Conservation (phyloP, 1,139 yeast genomes). For the Lodderomyces theae region DNA sequence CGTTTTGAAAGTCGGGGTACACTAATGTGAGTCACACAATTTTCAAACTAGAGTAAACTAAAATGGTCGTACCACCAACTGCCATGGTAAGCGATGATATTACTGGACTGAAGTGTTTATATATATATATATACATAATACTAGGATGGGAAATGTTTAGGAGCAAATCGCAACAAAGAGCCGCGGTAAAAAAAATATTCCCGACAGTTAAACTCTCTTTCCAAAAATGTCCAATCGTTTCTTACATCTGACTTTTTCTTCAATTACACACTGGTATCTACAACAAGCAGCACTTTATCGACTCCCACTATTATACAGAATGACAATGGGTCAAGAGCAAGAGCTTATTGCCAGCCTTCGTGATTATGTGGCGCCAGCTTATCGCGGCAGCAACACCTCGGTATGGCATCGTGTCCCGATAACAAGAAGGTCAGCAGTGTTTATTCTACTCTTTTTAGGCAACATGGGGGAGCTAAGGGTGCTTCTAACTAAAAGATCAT, state of each 20-base stretch:
- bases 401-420: slow-evolving; percentile 61
- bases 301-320: slow-evolving; percentile 7
- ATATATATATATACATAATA: too few species aligned
- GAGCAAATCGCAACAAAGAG: neutral
- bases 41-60: too few species aligned
- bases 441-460: slow-evolving; percentile 69
- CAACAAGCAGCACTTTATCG: neutral
- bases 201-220: neutral
- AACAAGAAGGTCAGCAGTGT: slow-evolving; percentile 71
- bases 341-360: slow-evolving; percentile 22
- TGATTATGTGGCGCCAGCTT: slow-evolving; percentile 23
- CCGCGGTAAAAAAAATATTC: neutral
- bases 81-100: too few species aligned
- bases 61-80: too few species aligned
- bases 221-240: neutral
- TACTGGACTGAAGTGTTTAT: too few species aligned
- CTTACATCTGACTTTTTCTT: slow-evolving; percentile 1
- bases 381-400: slow-evolving; percentile 32
- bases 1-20: too few species aligned
- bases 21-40: too few species aligned
- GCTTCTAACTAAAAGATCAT: slow-evolving; percentile 71
- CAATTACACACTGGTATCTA: neutral
- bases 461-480: slow-evolving; percentile 71
- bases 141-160: too few species aligned
- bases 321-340: slow-evolving; percentile 19